A percentile compares a stretch with the other conserved stretches of the same genome.
Conservation (phyloP, 106 monocot species). For the Triglochin maritima region DNA sequence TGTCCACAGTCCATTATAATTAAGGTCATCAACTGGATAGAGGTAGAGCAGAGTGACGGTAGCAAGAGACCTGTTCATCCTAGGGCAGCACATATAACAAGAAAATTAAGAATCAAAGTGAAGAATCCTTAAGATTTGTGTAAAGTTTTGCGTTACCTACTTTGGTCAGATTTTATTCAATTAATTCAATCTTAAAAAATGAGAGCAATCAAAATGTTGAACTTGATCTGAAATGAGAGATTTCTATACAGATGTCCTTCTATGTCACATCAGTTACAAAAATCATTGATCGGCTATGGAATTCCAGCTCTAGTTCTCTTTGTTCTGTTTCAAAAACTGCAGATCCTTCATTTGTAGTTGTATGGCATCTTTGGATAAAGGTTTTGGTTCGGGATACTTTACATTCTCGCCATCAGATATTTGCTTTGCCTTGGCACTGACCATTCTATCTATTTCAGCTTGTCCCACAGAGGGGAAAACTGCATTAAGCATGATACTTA, state of each 20-base stretch:
- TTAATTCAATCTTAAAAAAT: neutral
- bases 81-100: conserved; percentile 26
- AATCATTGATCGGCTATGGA: too few species aligned
- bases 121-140: conserved; percentile 3
- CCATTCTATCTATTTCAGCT: conserved; percentile 35
- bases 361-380: conserved; percentile 60
- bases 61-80: conserved; percentile 57
- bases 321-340: conserved; percentile 60
- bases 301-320: conserved; percentile 10
- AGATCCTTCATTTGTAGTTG: conserved; percentile 82
- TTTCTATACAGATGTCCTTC: too few species aligned
- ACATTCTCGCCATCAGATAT: conserved; percentile 45
- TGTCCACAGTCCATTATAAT: conserved; percentile 76
- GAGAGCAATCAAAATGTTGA: too few species aligned
- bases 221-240: too few species aligned
- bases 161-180: neutral
- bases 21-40: conserved; percentile 90
- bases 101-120: conserved; percentile 10
- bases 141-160: neutral
- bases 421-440: conserved; percentile 30
- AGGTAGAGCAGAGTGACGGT: conserved; percentile 61
- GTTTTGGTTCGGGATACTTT: conserved; percentile 35
- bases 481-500: conserved; percentile 46
- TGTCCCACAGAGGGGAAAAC: conserved; percentile 65
- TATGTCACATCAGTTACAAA: too few species aligned